These are phyloP conservation scores for Pichia sp. DNA, from an alignment of 1,139 yeast genomes.

Conservation along the genomic window DNA sequence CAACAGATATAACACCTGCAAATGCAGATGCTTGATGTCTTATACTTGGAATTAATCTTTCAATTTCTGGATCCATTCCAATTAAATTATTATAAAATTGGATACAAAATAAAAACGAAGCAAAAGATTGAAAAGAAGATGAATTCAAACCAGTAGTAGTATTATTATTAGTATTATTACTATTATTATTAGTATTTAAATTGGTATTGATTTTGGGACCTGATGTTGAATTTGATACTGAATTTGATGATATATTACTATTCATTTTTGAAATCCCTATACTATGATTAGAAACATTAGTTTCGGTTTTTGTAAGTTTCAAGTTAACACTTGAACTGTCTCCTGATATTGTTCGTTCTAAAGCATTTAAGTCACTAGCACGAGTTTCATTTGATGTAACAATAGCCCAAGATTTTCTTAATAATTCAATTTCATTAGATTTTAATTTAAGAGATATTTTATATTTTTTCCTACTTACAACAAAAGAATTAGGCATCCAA, in stretches of 20 bases:
- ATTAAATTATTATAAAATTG: slow-evolving; percentile 32
- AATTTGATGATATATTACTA: no score
- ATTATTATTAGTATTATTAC: no score
- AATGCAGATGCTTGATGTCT: slow-evolving; percentile 57
- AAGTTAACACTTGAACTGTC: slow-evolving; percentile 6
- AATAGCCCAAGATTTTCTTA: slow-evolving; percentile 36
- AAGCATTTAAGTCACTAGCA: slow-evolving; percentile 5
- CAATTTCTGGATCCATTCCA: slow-evolving; percentile 29
- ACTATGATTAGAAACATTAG: no score
- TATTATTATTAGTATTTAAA: no score
- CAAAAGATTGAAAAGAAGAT: slow-evolving; percentile 19
- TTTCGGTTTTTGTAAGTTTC: neutral
- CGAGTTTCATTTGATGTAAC: slow-evolving; percentile 20
- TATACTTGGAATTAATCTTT: slow-evolving; percentile 31
- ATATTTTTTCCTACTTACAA: slow-evolving; percentile 22
- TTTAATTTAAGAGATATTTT: slow-evolving; percentile 31
- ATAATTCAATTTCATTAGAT: slow-evolving; percentile 32
- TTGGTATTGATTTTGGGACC: no score
- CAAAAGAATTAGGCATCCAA: slow-evolving; percentile 28
- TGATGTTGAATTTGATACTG: neutral
- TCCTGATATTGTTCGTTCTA: slow-evolving; percentile 4
- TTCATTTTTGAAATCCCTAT: no score
- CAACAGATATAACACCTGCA: slow-evolving; percentile 52
- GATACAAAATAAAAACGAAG: slow-evolving; percentile 34
- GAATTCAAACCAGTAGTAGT: no score